These are phyloP conservation scores for Aegilops bicornis DNA, from an alignment of 176 grass and related monocot species.

Conservation along the genomic window DNA sequence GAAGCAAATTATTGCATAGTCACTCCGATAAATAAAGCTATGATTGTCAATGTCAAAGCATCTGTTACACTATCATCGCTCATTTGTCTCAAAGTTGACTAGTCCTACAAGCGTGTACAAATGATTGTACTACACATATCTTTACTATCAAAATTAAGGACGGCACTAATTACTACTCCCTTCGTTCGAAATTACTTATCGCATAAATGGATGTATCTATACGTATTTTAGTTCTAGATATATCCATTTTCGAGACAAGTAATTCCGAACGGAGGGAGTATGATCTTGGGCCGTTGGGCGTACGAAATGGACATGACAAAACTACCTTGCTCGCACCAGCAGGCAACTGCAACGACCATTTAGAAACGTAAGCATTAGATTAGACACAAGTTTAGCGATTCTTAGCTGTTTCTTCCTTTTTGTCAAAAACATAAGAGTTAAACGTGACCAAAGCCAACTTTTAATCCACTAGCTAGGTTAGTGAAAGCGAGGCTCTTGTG, in stretches of 20 bases:
- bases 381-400: slow-evolving; percentile 6
- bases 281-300: no score
- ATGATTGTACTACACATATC: not conserved
- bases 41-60: slow-evolving; percentile 18
- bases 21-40: not conserved
- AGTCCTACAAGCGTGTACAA: slow-evolving; percentile 2
- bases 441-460: slow-evolving; percentile 27
- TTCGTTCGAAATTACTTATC: no score
- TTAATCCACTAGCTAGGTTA: not conserved
- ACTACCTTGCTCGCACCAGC: slow-evolving; percentile 36
- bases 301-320: not conserved
- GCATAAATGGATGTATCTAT: no score
- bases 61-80: not conserved
- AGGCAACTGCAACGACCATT: not conserved
- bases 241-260: no score
- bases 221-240: no score
- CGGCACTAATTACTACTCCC: no score
- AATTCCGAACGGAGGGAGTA: no score
- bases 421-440: not conserved
- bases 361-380: not conserved
- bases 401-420: not conserved
- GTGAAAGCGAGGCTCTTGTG: slow-evolving; percentile 12
- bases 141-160: not conserved
- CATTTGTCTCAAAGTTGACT: slow-evolving; percentile 17
- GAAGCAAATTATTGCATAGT: not conserved